Evolutionary conservation across 2,329 filamentous ascomycete species (phyloP), one percentile per base, ranked within the genome.

Genomic region (Cercospora citrullina): DNA sequence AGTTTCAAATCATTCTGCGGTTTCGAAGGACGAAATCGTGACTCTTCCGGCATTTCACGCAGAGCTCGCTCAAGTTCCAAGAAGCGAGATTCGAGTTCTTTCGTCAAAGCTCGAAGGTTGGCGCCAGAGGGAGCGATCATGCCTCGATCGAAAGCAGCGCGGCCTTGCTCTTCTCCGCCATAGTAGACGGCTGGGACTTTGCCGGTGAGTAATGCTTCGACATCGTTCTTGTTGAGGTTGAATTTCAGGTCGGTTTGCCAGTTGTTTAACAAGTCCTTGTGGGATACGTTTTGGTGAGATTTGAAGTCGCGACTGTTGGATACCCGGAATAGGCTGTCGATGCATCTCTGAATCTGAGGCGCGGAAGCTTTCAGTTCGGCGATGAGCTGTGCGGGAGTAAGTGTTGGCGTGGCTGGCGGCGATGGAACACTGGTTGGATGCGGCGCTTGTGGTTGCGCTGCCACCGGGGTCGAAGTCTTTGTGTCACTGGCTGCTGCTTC

Each of bases 121-220:
- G 92, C 89, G 10, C 91, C 91, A 69, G 90, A 89, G 0, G 91
- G 90, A 0, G 91, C 93, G 63, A 94, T 87, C 72, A 94, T 85
- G 70, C 91, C 88, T 28, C 90, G 85, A 1, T 81, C 80, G 68
- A 81, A 82, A 30, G 79, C 72, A n/a, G 79, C 72, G n/a, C 78
- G 80, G 5, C 77, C 79, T 36, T 30, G 28, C 26, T 82, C 79
- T n/a, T 80, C 76, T n/a, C 79, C 79, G 31, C 77, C 79, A 21
- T 82, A 79, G 28, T 79, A 79, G 12, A 84, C 75, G 3, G 77
- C 86, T 69, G 75, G 72, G 9, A 77, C 85, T 65, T 87, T 88
- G 69, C 90, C 88, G 1, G 88, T 82, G 45, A 88, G 72, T n/a
- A 77, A 74, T 10, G 78, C 79, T 28, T 81, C 79, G 6, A 83